Evolutionary conservation across 768 basidiomycete species (phyloP), one percentile per base, ranked within the genome.

Genomic region (Mycena chlorophos): DNA sequence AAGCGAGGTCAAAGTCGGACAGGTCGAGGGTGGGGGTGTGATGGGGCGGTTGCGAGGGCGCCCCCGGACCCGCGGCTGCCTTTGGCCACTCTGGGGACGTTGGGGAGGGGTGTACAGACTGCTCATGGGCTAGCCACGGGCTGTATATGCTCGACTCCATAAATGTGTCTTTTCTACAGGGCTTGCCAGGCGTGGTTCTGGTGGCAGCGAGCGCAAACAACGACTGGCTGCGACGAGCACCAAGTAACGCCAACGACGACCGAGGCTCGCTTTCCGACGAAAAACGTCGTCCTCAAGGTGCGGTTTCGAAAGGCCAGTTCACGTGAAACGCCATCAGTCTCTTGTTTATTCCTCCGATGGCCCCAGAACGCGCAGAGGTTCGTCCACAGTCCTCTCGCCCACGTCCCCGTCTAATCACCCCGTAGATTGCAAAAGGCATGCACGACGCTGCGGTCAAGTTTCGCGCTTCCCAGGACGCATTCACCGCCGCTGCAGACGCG

Each of bases 371-470:
- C 8, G n/a, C 40, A 12, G 8, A 42, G 40, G 40, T 42, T 10
- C 34, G 34, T 43, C 40, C 40, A 16, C 8, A 6, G 8, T 10
- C 8, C 22, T 20, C 40, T 20, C 40, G 8, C 10, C 10, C 22
- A 39, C 19, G 16, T 30, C n/a, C 28, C 16, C 16, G 6, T 3
- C 17, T 54, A 17, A 50, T 42, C 38, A 16, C 54, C 34, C 39
- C 42, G 45, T 52, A 66, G 60, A 22, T 57, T 19, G 53, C 52
- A 29, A 67, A 73, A 23, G 79, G 81, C 62, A 75, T 90, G 57
- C 68, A 67, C 53, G 72, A 75, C 25, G 80, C 88, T 52, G 86
- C 88, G 38, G 78, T 80, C 39, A 72, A 81, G 30, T 76, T 91
- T 80, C 83, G 85, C 57, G n/a, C 43, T 3, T 54, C 57, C 14